These are phyloP conservation scores for Fistulifera pelliculosa DNA, from an alignment of 108 stramenopile species.

Conservation along the genomic window DNA sequence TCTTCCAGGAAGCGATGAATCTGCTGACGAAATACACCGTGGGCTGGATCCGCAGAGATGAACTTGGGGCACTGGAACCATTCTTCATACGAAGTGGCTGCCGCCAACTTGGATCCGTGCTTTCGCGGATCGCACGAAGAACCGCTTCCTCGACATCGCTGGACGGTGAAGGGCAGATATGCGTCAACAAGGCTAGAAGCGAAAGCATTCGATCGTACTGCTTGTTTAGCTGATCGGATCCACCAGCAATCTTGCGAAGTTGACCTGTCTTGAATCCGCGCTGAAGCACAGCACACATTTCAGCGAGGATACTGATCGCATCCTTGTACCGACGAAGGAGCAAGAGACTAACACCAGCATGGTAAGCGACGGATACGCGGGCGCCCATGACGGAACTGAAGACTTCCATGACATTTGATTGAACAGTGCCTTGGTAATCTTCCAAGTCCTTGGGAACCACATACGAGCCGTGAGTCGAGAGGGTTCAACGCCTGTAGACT, in stretches of 20 bases:
- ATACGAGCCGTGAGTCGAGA: constrained; percentile 7
- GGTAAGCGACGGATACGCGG: constrained; percentile 84
- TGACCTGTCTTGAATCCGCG: constrained; percentile 82
- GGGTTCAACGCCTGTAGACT: constrained; percentile 65
- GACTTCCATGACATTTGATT: not conserved
- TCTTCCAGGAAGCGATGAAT: constrained; percentile 78
- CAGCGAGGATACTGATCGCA: constrained; percentile 60
- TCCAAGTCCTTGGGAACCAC: constrained; percentile 6
- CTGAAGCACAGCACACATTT: constrained; percentile 70
- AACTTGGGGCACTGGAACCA: constrained; percentile 88
- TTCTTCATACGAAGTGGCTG: constrained; percentile 8
- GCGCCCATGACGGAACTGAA: constrained; percentile 55
- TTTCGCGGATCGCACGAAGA: constrained; percentile 68
- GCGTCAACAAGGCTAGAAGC: constrained; percentile 71
- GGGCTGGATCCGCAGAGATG: constrained; percentile 42
- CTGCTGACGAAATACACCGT: constrained; percentile 76
- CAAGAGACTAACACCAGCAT: constrained; percentile 88
- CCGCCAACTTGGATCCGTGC: constrained; percentile 78
- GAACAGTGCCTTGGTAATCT: too few species aligned
- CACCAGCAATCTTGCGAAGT: constrained; percentile 50
- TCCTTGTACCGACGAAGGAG: constrained; percentile 95
- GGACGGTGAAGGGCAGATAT: constrained; percentile 41
- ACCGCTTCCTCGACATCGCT: constrained; percentile 68
- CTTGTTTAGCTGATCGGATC: constrained; percentile 74
- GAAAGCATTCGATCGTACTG: constrained; percentile 85